phyloP scores from a whole-genome alignment of 345 rosid genomes.

The Sisymbrium altissimum region DNA sequence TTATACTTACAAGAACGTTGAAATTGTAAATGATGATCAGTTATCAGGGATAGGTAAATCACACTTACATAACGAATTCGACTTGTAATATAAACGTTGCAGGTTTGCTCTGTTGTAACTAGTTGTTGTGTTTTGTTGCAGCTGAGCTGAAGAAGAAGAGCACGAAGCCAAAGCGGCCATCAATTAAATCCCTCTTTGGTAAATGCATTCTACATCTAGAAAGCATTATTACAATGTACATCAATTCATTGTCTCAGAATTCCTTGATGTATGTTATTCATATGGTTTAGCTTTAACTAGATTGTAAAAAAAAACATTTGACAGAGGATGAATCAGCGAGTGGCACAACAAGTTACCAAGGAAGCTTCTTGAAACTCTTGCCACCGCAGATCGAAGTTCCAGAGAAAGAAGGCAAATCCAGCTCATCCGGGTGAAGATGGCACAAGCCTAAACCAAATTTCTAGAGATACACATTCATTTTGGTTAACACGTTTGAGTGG shows the following conservation, averaged over 20 bases:
- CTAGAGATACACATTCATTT: not conserved
- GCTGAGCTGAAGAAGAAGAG: constrained; percentile 89
- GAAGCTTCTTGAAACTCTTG: constrained; percentile 77
- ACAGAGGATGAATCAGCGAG: constrained; percentile 76
- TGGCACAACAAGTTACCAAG: constrained; percentile 39
- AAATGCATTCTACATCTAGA: constrained; percentile 24
- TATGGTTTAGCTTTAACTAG: constrained; percentile 1
- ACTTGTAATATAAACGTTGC: not conserved
- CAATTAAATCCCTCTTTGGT: constrained; percentile 97
- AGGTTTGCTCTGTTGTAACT: not conserved
- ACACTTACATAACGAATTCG: not conserved
- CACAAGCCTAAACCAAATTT: constrained; percentile 10
- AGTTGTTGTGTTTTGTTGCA: constrained; percentile 18
- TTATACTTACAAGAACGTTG: constrained; percentile 96
- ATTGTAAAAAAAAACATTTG: not conserved
- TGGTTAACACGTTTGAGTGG: not conserved
- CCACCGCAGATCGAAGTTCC: constrained; percentile 61
- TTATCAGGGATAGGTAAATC: constrained; percentile 84
- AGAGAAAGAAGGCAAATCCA: constrained; percentile 46
- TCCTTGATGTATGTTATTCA: not conserved
- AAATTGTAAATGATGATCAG: constrained; percentile 83
- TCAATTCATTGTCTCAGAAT: not conserved
- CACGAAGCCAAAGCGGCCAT: constrained; percentile 81
- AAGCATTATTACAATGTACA: not conserved
- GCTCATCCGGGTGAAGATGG: constrained; percentile 34